These are phyloP conservation scores for Pseudogymnoascus sp. DNA, from an alignment of 2,329 filamentous ascomycete genomes.

Conservation along the genomic window DNA sequence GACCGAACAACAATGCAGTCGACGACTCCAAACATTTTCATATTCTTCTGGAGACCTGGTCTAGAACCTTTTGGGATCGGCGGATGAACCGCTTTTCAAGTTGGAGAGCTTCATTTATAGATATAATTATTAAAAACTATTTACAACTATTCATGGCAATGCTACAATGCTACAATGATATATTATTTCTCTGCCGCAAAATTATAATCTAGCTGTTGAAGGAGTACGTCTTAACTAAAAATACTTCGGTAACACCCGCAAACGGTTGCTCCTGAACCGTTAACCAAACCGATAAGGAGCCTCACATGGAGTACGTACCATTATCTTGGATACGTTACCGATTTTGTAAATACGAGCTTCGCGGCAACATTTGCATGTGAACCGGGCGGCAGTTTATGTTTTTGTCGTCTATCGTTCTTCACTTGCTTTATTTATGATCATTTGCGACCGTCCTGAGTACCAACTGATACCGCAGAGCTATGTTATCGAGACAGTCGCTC, in stretches of 20 bases:
- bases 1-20: not conserved
- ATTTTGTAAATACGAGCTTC: constrained; percentile 8
- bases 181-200: not conserved
- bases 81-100: not conserved
- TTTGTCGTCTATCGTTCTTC: not conserved
- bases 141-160: not conserved
- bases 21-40: constrained; percentile 3
- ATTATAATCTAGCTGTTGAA: not conserved
- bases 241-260: not conserved
- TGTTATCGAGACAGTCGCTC: not conserved
- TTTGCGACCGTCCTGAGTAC: not conserved
- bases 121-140: not conserved
- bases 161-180: not conserved
- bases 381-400: not conserved
- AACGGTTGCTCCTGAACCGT: not conserved
- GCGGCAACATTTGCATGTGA: constrained; percentile 3
- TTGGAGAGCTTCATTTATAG: not conserved
- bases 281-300: constrained; percentile 3
- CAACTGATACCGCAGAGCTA: not conserved
- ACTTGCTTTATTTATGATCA: constrained; percentile 1
- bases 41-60: not conserved
- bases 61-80: not conserved
- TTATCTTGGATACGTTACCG: not conserved
- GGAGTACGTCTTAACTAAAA: not conserved
- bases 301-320: constrained; percentile 4